Evolutionary conservation across 169 alveolate species (phyloP).

Genomic region (Cryptosporidium canis): DNA sequence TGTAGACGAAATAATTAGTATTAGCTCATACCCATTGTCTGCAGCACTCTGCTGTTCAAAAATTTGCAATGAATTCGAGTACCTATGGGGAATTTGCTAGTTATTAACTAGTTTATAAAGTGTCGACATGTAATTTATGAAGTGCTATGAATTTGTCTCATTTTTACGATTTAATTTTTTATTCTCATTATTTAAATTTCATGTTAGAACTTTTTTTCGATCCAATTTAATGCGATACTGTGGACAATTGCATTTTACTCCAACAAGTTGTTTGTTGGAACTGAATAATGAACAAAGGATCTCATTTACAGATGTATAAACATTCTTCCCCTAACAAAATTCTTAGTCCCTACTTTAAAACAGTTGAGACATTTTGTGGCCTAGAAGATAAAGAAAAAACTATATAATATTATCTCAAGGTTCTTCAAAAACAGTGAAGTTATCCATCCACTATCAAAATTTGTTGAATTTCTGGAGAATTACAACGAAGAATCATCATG

Average conservation of each 20-base stretch:
- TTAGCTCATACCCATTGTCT: conserved; percentile 85
- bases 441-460: neutral
- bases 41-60: conserved; percentile 89
- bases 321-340: neutral
- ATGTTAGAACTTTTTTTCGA: neutral
- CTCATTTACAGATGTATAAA: neutral
- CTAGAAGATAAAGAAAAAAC: neutral
- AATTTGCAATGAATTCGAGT: conserved; percentile 83
- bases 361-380: neutral
- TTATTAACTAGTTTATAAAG: too few species aligned
- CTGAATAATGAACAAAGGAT: neutral
- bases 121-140: too few species aligned
- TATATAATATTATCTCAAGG: neutral
- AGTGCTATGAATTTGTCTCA: too few species aligned
- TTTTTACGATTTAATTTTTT: neutral
- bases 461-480: conserved; percentile 1
- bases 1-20: conserved; percentile 82
- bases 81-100: conserved; percentile 76
- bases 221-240: neutral
- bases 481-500: conserved; percentile 9
- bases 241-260: neutral
- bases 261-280: neutral
- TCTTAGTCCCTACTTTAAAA: conserved; percentile 3
- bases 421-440: neutral
- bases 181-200: neutral